These are phyloP conservation scores for Pholiota adiposa DNA, from an alignment of 1,284 basidiomycete species.

Conservation along the genomic window DNA sequence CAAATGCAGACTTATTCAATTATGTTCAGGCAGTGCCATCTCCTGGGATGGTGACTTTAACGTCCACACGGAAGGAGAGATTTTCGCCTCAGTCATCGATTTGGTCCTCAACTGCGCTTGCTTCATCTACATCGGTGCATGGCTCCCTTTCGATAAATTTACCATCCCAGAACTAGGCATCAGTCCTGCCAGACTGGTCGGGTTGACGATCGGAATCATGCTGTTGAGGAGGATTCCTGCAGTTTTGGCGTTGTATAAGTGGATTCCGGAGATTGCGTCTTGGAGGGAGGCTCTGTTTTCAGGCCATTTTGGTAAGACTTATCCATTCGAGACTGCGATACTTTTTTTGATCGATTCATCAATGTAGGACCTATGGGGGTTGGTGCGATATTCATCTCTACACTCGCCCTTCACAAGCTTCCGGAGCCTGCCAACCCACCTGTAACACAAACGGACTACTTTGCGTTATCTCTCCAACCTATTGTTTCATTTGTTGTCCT, in stretches of 20 bases:
- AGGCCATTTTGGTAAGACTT: constrained; percentile 81
- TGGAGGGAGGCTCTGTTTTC: constrained; percentile 83
- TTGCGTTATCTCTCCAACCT: constrained; percentile 75
- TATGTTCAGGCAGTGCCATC: constrained; percentile 71
- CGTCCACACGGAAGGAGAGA: constrained; percentile 79
- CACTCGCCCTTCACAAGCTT: constrained; percentile 72
- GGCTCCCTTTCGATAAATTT: constrained; percentile 81
- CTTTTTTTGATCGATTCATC: constrained; percentile 30
- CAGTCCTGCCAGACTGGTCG: constrained; percentile 70
- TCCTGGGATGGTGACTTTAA: constrained; percentile 97
- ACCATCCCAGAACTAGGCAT: constrained; percentile 67
- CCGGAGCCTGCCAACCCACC: constrained; percentile 64
- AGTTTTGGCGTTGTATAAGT: constrained; percentile 75
- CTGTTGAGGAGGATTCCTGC: constrained; percentile 79
- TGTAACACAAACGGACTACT: constrained; percentile 65
- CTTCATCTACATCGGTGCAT: constrained; percentile 92
- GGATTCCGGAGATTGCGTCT: constrained; percentile 82
- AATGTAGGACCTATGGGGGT: constrained; percentile 66
- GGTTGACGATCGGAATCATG: constrained; percentile 71
- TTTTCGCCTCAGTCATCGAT: constrained; percentile 91
- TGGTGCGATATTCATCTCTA: constrained; percentile 86
- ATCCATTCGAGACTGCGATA: neutral
- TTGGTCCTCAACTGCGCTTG: constrained; percentile 83
- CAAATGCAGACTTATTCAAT: neutral
- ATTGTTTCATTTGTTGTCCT: constrained; percentile 87